A percentile compares a stretch with the other conserved stretches of the same genome.
phyloP scores from a whole-genome alignment of 2,329 filamentous ascomycete genomes.

The Aureobasidium sp. region DNA sequence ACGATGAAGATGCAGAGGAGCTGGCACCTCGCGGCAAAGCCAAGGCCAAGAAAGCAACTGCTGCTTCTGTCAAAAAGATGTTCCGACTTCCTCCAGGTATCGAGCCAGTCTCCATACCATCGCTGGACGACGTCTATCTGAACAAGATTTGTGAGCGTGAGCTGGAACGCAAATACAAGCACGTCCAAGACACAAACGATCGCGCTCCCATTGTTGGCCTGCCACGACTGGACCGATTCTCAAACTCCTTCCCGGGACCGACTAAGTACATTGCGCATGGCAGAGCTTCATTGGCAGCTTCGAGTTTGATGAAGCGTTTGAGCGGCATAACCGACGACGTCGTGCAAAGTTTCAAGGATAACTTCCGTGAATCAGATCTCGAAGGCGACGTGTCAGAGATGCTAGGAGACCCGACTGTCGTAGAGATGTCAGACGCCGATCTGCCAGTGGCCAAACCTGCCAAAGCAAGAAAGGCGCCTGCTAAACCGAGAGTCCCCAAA shows the following conservation, averaged over 20 bases:
- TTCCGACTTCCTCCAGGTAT: slow-evolving; percentile 17
- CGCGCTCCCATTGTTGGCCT: slow-evolving; percentile 55
- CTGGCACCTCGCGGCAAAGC: slow-evolving; percentile 13
- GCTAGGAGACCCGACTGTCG: slow-evolving; percentile 10
- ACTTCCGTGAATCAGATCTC: slow-evolving; percentile 26
- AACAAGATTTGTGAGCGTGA: slow-evolving; percentile 23
- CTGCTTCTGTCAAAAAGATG: slow-evolving; percentile 17
- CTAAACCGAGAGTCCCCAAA: slow-evolving; percentile 16
- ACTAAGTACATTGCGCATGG: slow-evolving; percentile 63
- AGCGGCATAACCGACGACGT: slow-evolving; percentile 26
- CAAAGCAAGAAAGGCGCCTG: slow-evolving; percentile 1
- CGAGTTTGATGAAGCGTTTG: slow-evolving; percentile 57
- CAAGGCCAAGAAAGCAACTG: slow-evolving; percentile 18
- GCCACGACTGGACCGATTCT: slow-evolving; percentile 56
- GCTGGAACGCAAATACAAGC: slow-evolving; percentile 52
- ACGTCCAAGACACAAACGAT: slow-evolving; percentile 52
- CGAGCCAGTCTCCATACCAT: slow-evolving; percentile 23
- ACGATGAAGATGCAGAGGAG: slow-evolving; percentile 20
- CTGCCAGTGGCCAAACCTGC: not conserved
- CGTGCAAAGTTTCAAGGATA: slow-evolving; percentile 21
- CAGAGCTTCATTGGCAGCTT: slow-evolving; percentile 53
- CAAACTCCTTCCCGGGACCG: slow-evolving; percentile 55
- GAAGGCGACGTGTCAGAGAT: slow-evolving; percentile 14
- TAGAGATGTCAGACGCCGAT: not conserved
- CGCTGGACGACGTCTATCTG: slow-evolving; percentile 25